Conservation (phyloP, 2,329 filamentous ascomycete genomes). For the Cladophialophora carrionii region DNA sequence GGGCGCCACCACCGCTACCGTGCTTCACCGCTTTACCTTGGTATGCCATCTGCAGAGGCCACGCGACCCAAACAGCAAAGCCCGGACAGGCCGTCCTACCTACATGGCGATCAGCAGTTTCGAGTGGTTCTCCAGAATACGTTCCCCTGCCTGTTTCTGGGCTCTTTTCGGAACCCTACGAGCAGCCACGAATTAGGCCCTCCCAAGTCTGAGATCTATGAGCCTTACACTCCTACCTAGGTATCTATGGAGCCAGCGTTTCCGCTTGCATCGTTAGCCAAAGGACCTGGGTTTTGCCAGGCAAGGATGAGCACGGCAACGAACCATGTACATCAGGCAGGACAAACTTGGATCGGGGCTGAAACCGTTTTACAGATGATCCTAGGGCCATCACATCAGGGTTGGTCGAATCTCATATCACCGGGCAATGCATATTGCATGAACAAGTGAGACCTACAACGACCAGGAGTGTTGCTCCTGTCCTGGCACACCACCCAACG, state of each 20-base stretch:
- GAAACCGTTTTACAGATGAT: background rate
- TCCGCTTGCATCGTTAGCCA: background rate
- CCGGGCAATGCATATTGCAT: background rate
- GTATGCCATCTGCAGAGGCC: constrained; percentile 1
- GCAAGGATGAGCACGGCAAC: background rate
- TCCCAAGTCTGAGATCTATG: background rate
- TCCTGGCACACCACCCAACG: background rate
- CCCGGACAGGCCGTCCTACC: background rate
- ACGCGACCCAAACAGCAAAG: background rate
- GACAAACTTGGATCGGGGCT: background rate
- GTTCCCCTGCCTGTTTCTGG: background rate
- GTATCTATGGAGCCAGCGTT: background rate
- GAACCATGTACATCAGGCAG: background rate
- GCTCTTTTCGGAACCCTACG: background rate
- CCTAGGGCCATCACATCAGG: background rate
- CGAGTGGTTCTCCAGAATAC: background rate
- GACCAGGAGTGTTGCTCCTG: background rate
- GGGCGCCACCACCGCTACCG: background rate
- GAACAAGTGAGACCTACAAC: background rate
- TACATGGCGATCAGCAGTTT: background rate
- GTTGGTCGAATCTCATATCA: background rate
- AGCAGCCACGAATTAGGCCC: background rate
- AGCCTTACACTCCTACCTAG: background rate
- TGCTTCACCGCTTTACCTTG: constrained; percentile 1
- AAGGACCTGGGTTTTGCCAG: background rate